phyloP scores from a whole-genome alignment of 1,284 basidiomycete genomes.

The Acaromyces ingoldii region DNA sequence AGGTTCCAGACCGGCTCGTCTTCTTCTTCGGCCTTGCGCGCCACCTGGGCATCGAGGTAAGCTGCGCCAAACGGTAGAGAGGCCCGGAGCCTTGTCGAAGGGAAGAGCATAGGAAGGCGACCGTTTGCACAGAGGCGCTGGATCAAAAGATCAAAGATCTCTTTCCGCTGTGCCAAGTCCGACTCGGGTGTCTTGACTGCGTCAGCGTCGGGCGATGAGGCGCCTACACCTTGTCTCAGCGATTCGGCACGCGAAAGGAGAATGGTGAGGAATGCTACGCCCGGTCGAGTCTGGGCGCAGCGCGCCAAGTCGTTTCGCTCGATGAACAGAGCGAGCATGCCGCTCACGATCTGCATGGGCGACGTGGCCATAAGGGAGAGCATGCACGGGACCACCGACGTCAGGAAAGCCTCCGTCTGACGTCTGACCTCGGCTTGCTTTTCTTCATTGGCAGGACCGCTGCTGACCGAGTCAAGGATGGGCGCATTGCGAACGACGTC shows the following conservation, averaged over 20 bases:
- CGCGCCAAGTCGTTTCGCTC: slow-evolving; percentile 72
- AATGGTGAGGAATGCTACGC: slow-evolving; percentile 83
- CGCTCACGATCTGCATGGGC: slow-evolving; percentile 75
- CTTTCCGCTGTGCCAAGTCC: slow-evolving; percentile 77
- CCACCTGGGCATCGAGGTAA: slow-evolving; percentile 33
- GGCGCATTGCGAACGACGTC: slow-evolving; percentile 56
- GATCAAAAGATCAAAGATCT: slow-evolving; percentile 72
- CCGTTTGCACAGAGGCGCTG: slow-evolving; percentile 62
- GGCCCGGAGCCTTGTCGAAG: slow-evolving; percentile 70
- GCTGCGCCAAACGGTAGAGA: slow-evolving; percentile 57
- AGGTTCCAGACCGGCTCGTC: slow-evolving; percentile 92
- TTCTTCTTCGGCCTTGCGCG: slow-evolving; percentile 61
- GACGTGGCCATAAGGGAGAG: slow-evolving; percentile 73
- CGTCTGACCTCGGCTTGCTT: slow-evolving; percentile 65
- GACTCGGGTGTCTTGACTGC: too few relatives aligned
- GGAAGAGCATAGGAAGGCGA: slow-evolving; percentile 71
- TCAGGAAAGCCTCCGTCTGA: slow-evolving; percentile 83
- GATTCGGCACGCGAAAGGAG: slow-evolving; percentile 87
- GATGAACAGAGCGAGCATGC: slow-evolving; percentile 76
- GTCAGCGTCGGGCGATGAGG: slow-evolving; percentile 58
- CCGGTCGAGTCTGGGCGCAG: slow-evolving; percentile 72
- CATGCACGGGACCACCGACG: slow-evolving; percentile 78
- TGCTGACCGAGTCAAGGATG: slow-evolving; percentile 15
- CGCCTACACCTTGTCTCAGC: slow-evolving; percentile 63
- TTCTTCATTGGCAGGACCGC: not conserved